Evolutionary conservation across 306 rosid genomes (phyloP).

Genomic region (Trifolium dubium): DNA sequence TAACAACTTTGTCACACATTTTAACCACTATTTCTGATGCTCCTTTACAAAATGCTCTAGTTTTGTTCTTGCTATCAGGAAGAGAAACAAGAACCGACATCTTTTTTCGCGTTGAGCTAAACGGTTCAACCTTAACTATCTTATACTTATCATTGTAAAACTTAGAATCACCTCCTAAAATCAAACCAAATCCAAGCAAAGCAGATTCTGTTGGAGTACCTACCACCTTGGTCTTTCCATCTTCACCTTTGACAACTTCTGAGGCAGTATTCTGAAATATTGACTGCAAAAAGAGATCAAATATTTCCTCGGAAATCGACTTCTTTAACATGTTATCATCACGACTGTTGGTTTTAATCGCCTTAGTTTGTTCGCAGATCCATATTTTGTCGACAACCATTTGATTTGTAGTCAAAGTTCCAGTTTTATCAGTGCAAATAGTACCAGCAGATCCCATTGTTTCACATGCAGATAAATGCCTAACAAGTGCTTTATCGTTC

Average conservation of each 20-base stretch:
- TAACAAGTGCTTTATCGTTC: constrained; percentile 84
- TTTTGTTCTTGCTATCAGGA: constrained; percentile 50
- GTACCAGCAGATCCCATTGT: constrained; percentile 89
- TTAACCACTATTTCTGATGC: constrained; percentile 77
- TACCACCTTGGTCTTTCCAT: constrained; percentile 58
- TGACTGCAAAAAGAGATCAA: constrained; percentile 68
- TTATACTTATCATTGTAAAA: constrained; percentile 53
- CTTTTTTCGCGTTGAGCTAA: constrained; percentile 71
- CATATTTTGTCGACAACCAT: constrained; percentile 83
- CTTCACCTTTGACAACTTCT: constrained; percentile 67
- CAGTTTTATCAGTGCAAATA: constrained; percentile 92
- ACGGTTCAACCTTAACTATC: constrained; percentile 73
- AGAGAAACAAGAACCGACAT: constrained; percentile 78
- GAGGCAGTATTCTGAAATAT: constrained; percentile 78
- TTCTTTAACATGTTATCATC: constrained; percentile 48
- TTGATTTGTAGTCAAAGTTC: constrained; percentile 90
- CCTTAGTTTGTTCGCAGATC: constrained; percentile 62
- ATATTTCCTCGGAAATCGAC: constrained; percentile 44
- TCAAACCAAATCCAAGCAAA: constrained; percentile 73
- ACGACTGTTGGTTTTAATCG: constrained; percentile 10
- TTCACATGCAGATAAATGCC: constrained; percentile 93
- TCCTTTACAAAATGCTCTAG: constrained; percentile 79
- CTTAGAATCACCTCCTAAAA: constrained; percentile 59
- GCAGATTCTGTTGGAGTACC: constrained; percentile 90
- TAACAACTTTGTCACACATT: constrained; percentile 69